Conservation (phyloP, 805 yeast genomes). For the Jamesozyma gamospora region DNA sequence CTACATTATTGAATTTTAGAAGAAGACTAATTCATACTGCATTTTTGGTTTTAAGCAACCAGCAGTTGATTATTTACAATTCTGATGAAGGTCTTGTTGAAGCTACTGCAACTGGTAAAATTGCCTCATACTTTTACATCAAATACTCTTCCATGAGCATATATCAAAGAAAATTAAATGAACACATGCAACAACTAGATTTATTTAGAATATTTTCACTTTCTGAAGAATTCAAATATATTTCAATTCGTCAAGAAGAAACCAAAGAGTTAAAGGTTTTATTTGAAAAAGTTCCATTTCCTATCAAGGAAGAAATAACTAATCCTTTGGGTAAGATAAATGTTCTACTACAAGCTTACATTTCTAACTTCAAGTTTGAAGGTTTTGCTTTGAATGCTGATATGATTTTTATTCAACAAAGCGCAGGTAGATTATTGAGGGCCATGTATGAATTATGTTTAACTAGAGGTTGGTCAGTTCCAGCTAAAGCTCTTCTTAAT, state of each 20-base stretch:
- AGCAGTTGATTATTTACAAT: conserved; percentile 54
- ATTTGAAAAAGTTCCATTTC: conserved; percentile 71
- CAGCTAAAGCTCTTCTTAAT: conserved; percentile 48
- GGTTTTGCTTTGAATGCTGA: conserved; percentile 91
- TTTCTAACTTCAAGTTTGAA: conserved; percentile 64
- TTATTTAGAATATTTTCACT: conserved; percentile 64
- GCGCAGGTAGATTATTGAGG: conserved; percentile 79
- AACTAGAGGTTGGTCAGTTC: conserved; percentile 58
- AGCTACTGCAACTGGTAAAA: conserved; percentile 65
- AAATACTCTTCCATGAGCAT: conserved; percentile 59
- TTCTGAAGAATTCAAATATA: conserved; percentile 76
- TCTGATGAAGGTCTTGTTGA: conserved; percentile 36
- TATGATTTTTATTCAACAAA: conserved; percentile 86
- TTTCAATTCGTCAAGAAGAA: conserved; percentile 85
- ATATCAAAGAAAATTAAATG: conserved; percentile 53
- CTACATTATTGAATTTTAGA: conserved; percentile 41
- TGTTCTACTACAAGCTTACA: conserved; percentile 73
- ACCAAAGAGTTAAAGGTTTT: conserved; percentile 59
- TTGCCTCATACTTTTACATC: conserved; percentile 82
- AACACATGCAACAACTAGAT: conserved; percentile 62
- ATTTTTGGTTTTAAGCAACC: conserved; percentile 43
- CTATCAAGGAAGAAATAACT: conserved; percentile 60
- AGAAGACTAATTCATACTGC: conserved; percentile 72
- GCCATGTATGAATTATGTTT: conserved; percentile 76
- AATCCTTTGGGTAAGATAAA: conserved; percentile 74